Evolutionary conservation across 2,329 filamentous ascomycete genomes (phyloP), one percentile per base, ranked within the genome.

Genomic region (Pseudopyrenochaeta lycopersici): DNA sequence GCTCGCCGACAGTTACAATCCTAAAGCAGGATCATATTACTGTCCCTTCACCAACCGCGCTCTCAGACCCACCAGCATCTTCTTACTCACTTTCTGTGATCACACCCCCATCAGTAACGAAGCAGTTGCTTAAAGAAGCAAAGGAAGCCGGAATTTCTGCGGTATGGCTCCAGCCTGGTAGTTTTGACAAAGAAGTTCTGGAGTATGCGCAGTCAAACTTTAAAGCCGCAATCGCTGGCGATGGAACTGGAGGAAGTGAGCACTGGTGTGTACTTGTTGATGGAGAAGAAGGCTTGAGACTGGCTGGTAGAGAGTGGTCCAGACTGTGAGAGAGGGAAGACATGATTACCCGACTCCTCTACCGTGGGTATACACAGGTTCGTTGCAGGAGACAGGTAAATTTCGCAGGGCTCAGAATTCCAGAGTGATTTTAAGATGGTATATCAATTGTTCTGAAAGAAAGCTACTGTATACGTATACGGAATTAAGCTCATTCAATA

Each of bases 21-120:
- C 79, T 78, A 18, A 77, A 79, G 35, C 80, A 82, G 58, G 78
- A 84, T 45, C 85, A 92, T 77, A 66, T 84, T 23, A 89, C 92
- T 2, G 79, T 90, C 18, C 73, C 88, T 1, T 88, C 85, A 2
- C 85, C 95, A 4, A 80, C 84, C 1, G 82, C 83, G 1, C 85
- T 97, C 6, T 77, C 85, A 1, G 63, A 71, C 14, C 78, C 86
- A 17, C 57, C 63, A 14, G 63, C 62, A 39, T 90, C 93, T 0
- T 77, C 77, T 17, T 82, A 92, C 1, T 88, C 88, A 4, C 81
- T 98, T 11, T 94, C 90, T 30, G 85, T 98, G 68, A 92, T 98
- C 72, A 98, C 95, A 11, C 91, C 91, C 2, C 94, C 95, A 0
- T 77, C 82, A 2, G 87, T 91, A 27, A 97, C 95, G 1, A 83